Percentiles rank a stretch among this genome's conserved stretches.
phyloP scores from a whole-genome alignment of 164 flowering plant genomes.

The Magnolia officinalis region DNA sequence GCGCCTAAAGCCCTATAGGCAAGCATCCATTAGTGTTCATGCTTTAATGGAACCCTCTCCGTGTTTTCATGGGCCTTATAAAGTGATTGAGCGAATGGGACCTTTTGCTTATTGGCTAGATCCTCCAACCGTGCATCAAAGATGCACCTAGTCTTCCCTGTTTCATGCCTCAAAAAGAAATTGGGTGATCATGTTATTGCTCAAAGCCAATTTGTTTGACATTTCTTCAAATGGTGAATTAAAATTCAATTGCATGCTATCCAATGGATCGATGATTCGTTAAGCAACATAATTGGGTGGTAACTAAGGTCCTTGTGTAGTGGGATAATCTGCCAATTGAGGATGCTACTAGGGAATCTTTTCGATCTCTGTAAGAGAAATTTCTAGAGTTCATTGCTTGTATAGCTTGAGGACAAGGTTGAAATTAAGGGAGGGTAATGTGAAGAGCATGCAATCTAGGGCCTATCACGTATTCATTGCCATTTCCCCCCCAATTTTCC shows the following conservation, averaged over 20 bases:
- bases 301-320: background rate
- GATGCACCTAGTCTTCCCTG: slow-evolving; percentile 8
- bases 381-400: background rate
- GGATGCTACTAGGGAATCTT: background rate
- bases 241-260: background rate
- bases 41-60: background rate
- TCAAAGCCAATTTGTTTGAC: background rate
- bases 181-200: background rate
- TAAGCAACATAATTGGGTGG: background rate
- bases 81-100: background rate
- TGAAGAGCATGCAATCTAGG: no score
- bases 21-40: background rate
- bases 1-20: slow-evolving; percentile 8
- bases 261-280: background rate
- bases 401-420: background rate
- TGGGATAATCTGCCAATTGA: background rate
- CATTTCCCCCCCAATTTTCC: no score
- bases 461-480: no score
- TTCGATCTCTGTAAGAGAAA: background rate
- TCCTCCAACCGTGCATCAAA: background rate
- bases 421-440: background rate
- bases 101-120: background rate
- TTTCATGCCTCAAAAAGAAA: background rate
- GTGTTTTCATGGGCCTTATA: slow-evolving; percentile 5
- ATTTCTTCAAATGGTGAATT: background rate